Base-by-base conservation (phyloP, 805 yeast species). In the Blastobotrys muscicola region DNA sequence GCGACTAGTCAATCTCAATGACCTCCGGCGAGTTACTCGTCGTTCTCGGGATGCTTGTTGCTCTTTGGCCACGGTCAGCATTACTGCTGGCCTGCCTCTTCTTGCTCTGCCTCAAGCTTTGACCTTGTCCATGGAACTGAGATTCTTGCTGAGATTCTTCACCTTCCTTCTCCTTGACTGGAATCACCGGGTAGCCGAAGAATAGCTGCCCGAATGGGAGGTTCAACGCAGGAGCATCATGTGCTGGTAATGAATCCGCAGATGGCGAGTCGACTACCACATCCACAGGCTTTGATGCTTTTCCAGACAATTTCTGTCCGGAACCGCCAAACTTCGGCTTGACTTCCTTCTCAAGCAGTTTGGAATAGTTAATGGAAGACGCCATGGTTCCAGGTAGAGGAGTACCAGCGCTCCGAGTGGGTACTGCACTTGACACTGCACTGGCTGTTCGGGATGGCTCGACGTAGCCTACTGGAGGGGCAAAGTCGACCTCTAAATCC, bases 381-480 rank as follows among this genome's bases (percentile, higher is more conserved):
- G 95, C 89, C 95, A 87, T 85, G 14, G 55, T 48, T 3, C 53
- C 55, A 20, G 26, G 26, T 2, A 43, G 50, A 3, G 58, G 51
- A 1, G 57, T 47, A 16, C 45, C 46, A 15, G 44, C 31, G 3
- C 40, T 35, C 29, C 50, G 38, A 1, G 50, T 35, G 4, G 49
- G 48, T 3, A 38, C 46, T n/a, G 52, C 38, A 3, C 51, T 39
- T 4, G 56, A 41, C 2, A 41, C 40, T 5, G 45, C 37, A 1
- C 56, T 46, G 11, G 49, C 33, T 7, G 59, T 45, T 8, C 54
- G 33, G 7, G 50, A 87, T 1, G 96, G 96, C 59, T 90, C 97
- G 13, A 85, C 95, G 59, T 92, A 92, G 0, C 99, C 99, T 4
- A 90, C 95, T 0, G 99, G 99, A 2, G 98, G 95, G 1, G 97